These are phyloP conservation scores for Dichotomocladium elegans DNA, from an alignment of 371 early-diverging fungal genomes.

Conservation along the genomic window DNA sequence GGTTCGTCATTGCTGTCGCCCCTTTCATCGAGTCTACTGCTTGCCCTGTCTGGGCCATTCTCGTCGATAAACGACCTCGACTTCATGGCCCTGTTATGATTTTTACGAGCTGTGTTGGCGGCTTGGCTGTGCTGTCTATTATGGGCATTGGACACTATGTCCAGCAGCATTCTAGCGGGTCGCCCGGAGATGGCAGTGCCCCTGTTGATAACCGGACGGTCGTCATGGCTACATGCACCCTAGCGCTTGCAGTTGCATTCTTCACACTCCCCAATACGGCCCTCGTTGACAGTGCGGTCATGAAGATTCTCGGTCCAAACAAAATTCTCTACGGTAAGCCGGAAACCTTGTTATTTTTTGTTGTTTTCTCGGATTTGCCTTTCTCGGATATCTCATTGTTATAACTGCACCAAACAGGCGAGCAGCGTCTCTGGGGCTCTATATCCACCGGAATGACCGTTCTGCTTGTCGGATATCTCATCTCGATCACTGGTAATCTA, in stretches of 20 bases:
- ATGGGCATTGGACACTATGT: slow-evolving; percentile 13
- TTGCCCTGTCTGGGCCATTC: slow-evolving; percentile 39
- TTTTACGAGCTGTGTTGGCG: slow-evolving; percentile 28
- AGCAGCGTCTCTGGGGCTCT: slow-evolving; percentile 43
- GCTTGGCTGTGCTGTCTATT: slow-evolving; percentile 30
- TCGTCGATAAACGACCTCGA: slow-evolving; percentile 35
- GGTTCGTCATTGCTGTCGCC: slow-evolving; percentile 40
- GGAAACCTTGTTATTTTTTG: no score
- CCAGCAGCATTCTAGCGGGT: background rate
- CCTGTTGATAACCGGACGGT: background rate
- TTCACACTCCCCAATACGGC: slow-evolving; percentile 39
- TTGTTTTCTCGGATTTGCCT: no score
- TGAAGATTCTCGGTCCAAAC: slow-evolving; percentile 46
- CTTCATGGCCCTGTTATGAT: slow-evolving; percentile 40
- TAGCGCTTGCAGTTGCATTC: slow-evolving; percentile 36
- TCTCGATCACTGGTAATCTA: slow-evolving; percentile 21
- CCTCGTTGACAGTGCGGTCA: slow-evolving; percentile 45
- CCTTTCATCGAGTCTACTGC: slow-evolving; percentile 46
- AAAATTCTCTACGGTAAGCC: slow-evolving; percentile 41
- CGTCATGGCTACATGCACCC: slow-evolving; percentile 17
- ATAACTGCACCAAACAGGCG: no score
- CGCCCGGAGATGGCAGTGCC: background rate
- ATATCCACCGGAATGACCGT: slow-evolving; percentile 36
- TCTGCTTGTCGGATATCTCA: slow-evolving; percentile 29
- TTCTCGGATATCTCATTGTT: no score